phyloP scores from a whole-genome alignment of 2,329 filamentous ascomycete species.

The Hymenoscyphus occultus region DNA sequence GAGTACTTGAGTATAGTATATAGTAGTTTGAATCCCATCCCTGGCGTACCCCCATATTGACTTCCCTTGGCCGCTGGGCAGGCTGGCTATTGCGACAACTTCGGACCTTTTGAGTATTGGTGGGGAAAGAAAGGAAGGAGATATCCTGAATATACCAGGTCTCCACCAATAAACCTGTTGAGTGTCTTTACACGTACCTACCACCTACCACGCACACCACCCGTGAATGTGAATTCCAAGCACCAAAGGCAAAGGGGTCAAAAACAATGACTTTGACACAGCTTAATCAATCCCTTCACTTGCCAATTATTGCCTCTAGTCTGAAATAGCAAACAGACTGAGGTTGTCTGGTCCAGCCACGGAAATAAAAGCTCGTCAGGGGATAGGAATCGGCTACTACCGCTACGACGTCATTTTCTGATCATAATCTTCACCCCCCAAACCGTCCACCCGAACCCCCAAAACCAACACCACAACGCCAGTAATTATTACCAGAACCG shows the following conservation, averaged over 20 bases:
- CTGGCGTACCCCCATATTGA: too few relatives aligned
- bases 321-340: not conserved
- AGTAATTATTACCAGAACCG: not conserved
- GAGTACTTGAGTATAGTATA: too few relatives aligned
- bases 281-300: not conserved
- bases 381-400: not conserved
- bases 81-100: not conserved
- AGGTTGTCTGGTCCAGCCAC: not conserved
- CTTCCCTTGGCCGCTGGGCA: too few relatives aligned
- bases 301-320: not conserved
- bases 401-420: not conserved
- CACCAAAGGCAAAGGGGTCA: not conserved
- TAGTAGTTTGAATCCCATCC: too few relatives aligned
- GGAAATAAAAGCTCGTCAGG: not conserved
- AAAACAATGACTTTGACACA: not conserved
- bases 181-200: not conserved
- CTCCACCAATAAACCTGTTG: slow-evolving; percentile 3
- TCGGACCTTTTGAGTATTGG: not conserved
- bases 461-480: not conserved
- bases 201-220: not conserved
- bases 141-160: not conserved
- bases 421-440: not conserved
- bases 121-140: not conserved
- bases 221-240: not conserved
- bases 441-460: not conserved